Evolutionary conservation across 2,329 filamentous ascomycete genomes (phyloP).

Genomic region (Fonsecaea multimorphosa): DNA sequence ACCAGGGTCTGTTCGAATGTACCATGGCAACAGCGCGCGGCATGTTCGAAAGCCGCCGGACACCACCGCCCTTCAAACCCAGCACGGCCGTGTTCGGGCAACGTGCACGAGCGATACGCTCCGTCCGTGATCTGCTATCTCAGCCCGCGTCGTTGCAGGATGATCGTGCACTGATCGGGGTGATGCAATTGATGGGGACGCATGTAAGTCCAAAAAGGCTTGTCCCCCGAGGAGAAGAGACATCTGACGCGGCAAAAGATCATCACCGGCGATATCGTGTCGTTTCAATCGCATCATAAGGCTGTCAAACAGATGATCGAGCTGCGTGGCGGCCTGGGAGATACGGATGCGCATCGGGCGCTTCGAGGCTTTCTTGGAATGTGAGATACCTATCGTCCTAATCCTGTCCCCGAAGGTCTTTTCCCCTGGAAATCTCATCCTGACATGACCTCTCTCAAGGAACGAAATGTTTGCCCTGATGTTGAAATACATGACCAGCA

Average conservation of each 20-base stretch:
- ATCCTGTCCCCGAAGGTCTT: neutral
- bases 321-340: constrained; percentile 1
- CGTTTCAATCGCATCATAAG: constrained; percentile 4
- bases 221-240: neutral
- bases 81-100: neutral
- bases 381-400: neutral
- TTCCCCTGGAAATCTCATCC: neutral
- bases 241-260: neutral
- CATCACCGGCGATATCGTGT: constrained; percentile 1
- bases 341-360: neutral
- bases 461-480: constrained; percentile 6
- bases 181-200: constrained; percentile 5
- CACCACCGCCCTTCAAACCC: neutral
- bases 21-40: constrained; percentile 1
- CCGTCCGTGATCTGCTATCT: neutral
- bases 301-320: constrained; percentile 10
- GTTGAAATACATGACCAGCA: constrained; percentile 2
- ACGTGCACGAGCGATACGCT: neutral
- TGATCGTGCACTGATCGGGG: constrained; percentile 1
- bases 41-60: constrained; percentile 4
- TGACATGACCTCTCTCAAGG: neutral
- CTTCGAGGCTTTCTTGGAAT: constrained; percentile 6
- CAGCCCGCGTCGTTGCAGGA: neutral
- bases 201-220: neutral
- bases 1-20: constrained; percentile 2